These are phyloP conservation scores for Xylariaceae sp. DNA, from an alignment of 2,329 filamentous ascomycete species.

Conservation along the genomic window DNA sequence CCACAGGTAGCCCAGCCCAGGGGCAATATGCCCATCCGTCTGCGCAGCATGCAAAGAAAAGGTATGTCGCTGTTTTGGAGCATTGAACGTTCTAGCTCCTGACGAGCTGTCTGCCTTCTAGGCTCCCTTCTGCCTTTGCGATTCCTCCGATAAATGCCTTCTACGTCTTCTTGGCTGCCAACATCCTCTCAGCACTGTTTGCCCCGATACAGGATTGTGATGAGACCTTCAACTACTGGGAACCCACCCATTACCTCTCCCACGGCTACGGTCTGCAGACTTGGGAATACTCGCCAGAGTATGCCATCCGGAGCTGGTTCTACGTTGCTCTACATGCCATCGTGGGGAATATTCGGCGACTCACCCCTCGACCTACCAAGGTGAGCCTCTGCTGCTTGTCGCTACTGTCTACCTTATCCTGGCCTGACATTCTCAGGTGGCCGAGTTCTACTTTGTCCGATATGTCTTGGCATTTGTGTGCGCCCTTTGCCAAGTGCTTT, in stretches of 20 bases:
- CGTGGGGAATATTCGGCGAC: constrained; percentile 56
- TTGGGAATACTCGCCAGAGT: constrained; percentile 97
- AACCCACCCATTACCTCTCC: constrained; percentile 87
- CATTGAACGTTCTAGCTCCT: background rate
- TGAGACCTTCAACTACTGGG: constrained; percentile 99
- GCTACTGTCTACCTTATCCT: constrained; percentile 3
- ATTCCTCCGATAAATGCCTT: constrained; percentile 71
- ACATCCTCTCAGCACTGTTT: constrained; percentile 68
- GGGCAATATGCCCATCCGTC: constrained; percentile 20
- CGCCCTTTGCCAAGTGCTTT: constrained; percentile 70
- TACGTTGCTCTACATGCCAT: constrained; percentile 77
- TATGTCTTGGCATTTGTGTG: constrained; percentile 67
- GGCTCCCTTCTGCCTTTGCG: constrained; percentile 48
- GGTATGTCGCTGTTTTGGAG: constrained; percentile 14
- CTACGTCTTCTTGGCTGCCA: constrained; percentile 68
- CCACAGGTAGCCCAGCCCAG: constrained; percentile 8
- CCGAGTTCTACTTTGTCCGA: constrained; percentile 84
- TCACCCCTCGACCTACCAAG: constrained; percentile 57
- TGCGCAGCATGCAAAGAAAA: constrained; percentile 25
- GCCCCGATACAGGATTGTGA: constrained; percentile 97
- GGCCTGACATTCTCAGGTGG: constrained; percentile 32
- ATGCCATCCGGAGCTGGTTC: constrained; percentile 90
- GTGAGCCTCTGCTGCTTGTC: too few species aligned
- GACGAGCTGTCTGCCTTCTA: constrained; percentile 15
- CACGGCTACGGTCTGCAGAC: constrained; percentile 93